Percentiles rank a stretch among this genome's conserved stretches.
Conservation (phyloP, 2,329 filamentous ascomycete genomes). For the Sporothrix globosa region DNA sequence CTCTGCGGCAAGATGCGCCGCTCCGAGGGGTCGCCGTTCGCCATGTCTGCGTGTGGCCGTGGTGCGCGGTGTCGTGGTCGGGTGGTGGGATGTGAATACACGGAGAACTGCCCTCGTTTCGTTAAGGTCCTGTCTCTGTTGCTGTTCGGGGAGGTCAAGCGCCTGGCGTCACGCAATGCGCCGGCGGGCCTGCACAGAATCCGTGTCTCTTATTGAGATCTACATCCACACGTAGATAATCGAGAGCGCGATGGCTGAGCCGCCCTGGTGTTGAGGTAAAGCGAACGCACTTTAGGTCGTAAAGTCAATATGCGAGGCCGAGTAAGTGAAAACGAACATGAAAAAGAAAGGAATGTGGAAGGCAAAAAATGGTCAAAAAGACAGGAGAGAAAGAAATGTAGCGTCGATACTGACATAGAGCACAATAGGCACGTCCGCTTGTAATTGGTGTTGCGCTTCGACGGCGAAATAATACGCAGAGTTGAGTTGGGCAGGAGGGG, state of each 20-base stretch:
- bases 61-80: slow-evolving; percentile 1
- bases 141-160: slow-evolving; percentile 12
- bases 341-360: background rate
- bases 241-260: slow-evolving; percentile 11
- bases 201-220: slow-evolving; percentile 26
- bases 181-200: slow-evolving; percentile 27
- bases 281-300: background rate
- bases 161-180: slow-evolving; percentile 33
- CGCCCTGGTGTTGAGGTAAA: background rate
- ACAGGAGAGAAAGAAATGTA: background rate
- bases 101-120: background rate
- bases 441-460: background rate
- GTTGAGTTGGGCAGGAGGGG: slow-evolving; percentile 12
- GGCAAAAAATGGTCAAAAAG: slow-evolving; percentile 15
- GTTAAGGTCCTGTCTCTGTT: slow-evolving; percentile 7
- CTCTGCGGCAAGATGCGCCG: slow-evolving; percentile 68
- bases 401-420: slow-evolving; percentile 17
- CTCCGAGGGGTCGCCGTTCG: slow-evolving; percentile 60
- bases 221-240: slow-evolving; percentile 31
- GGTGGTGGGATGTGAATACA: background rate
- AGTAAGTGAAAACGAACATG: background rate
- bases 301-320: background rate
- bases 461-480: slow-evolving; percentile 22
- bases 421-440: slow-evolving; percentile 17
- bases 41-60: slow-evolving; percentile 51